phyloP scores from a whole-genome alignment of 2,329 filamentous ascomycete species.

The Penicillium sp. region DNA sequence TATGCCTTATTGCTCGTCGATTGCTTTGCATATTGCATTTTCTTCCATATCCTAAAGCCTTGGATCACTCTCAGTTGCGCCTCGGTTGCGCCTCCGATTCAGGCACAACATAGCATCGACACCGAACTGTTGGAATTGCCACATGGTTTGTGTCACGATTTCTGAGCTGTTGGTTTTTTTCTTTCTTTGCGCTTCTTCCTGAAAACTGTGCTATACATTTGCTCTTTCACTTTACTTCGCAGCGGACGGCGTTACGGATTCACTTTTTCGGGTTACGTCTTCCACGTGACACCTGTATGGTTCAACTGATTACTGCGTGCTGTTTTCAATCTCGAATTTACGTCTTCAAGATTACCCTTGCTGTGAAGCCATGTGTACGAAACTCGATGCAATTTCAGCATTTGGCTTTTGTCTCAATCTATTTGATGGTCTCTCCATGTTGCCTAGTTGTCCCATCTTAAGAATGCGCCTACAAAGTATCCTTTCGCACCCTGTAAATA shows the following conservation, averaged over 20 bases:
- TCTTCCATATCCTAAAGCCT: constrained; percentile 14
- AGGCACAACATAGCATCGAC: constrained; percentile 4
- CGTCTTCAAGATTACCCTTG: background rate
- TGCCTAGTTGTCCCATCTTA: background rate
- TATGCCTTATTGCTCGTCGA: constrained; percentile 6
- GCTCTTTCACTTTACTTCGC: constrained; percentile 15
- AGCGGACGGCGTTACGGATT: constrained; percentile 26
- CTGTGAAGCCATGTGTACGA: background rate
- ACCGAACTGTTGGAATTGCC: background rate
- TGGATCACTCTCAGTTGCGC: constrained; percentile 3
- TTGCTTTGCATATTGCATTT: constrained; percentile 21
- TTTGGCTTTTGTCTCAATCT: background rate
- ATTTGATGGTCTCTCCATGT: background rate
- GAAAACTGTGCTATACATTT: constrained; percentile 19
- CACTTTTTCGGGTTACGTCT: constrained; percentile 3
- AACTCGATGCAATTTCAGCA: background rate
- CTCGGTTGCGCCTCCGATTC: background rate
- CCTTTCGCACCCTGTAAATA: background rate
- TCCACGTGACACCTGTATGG: constrained; percentile 1
- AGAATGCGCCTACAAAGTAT: no score
- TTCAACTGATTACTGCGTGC: background rate
- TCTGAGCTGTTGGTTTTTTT: background rate
- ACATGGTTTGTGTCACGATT: constrained; percentile 14
- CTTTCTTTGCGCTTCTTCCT: constrained; percentile 1
- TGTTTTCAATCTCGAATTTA: constrained; percentile 1